phyloP scores from a whole-genome alignment of 192 early-diverging fungal species.

The Entomortierella chlamydospora region DNA sequence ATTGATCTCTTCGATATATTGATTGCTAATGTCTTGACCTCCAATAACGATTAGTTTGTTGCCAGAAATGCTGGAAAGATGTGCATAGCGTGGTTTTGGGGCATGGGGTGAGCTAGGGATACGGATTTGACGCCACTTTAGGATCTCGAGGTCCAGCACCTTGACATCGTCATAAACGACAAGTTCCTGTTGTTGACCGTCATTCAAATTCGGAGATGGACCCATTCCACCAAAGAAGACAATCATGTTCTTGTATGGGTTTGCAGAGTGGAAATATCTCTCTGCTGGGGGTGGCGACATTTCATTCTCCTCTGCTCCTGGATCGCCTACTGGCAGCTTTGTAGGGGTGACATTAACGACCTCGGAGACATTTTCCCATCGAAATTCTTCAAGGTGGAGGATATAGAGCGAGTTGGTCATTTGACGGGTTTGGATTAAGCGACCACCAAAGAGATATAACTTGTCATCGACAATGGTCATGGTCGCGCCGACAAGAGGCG shows the following conservation, averaged over 20 bases:
- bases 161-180: constrained; percentile 77
- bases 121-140: constrained; percentile 70
- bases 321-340: constrained; percentile 49
- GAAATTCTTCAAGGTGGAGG: constrained; percentile 69
- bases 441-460: constrained; percentile 80
- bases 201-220: constrained; percentile 61
- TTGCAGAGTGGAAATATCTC: constrained; percentile 84
- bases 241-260: constrained; percentile 73
- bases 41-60: constrained; percentile 76
- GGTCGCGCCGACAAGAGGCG: constrained; percentile 80
- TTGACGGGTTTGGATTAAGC: constrained; percentile 72
- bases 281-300: constrained; percentile 57
- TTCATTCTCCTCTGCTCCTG: constrained; percentile 45
- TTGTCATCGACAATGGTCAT: constrained; percentile 73
- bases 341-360: constrained; percentile 51
- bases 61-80: constrained; percentile 75
- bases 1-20: constrained; percentile 83
- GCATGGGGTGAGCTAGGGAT: constrained; percentile 59
- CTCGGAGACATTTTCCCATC: constrained; percentile 64
- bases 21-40: constrained; percentile 82
- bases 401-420: constrained; percentile 80
- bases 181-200: constrained; percentile 59
- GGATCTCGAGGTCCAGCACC: constrained; percentile 74
- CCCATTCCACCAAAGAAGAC: constrained; percentile 89
- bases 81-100: constrained; percentile 81